Evolutionary conservation across 2,329 filamentous ascomycete species (phyloP), one percentile per base, ranked within the genome.

Genomic region (Calcarisporium arbuscula): DNA sequence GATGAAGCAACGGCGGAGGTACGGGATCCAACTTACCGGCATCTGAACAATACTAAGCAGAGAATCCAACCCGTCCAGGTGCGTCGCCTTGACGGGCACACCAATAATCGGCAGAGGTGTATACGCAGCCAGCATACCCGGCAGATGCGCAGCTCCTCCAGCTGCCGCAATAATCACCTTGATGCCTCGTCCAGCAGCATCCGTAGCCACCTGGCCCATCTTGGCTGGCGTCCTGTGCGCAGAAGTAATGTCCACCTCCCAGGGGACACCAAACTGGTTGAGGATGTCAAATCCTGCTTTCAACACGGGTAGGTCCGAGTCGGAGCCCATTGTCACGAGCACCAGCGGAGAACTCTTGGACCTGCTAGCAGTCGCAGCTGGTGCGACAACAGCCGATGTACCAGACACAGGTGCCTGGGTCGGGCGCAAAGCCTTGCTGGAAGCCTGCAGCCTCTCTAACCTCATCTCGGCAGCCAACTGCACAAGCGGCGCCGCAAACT

Each of bases 281-380:
- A 89, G 70, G 21, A 86, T 70, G 38, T 82, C 71, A 15, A 87
- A 64, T 2, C 74, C 82, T 1, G 74, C 72, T 41, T 70, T 70
- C 25, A 89, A 73, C 12, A 84, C 74, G 3, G 72, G 73, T 17
- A 88, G 70, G 51, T 89, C 84, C 8, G 80, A 85, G 61, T 87
- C 82, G 2, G 85, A 90, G 23, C 85, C 86, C 85, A 90, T 90
- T 19, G 85, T 87, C 4, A 92, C 75, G 10, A 83, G 76, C 2
- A 92, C 80, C 1, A 85, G 58, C 0, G 82, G 80, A 29, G n/a
- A n/a, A n/a, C 58, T 49, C 32, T 56, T 51, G 34, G 30, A 25
- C 10, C 22, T 25, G 11, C 28, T 12, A 28, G 36, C 8, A 8
- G 39, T 28, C 4, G 36, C 34, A 39, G 29, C 40, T 0, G 39